These are phyloP conservation scores for Dipodascus geniculatus DNA, from an alignment of 805 yeast species.

Conservation along the genomic window DNA sequence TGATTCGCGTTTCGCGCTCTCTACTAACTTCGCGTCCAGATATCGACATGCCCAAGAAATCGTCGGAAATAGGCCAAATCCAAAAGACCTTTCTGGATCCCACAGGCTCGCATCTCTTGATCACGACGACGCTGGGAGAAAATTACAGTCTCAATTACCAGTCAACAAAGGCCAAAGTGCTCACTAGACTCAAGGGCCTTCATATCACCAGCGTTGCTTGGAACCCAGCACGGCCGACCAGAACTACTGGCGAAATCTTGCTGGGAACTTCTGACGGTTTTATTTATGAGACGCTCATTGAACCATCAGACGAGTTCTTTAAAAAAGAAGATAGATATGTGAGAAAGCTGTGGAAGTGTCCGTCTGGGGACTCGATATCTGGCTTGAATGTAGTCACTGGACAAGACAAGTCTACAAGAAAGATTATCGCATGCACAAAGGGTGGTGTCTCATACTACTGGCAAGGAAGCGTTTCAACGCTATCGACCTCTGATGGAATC, in stretches of 20 bases:
- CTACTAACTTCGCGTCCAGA: conserved; percentile 10
- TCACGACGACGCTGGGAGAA: conserved; percentile 36
- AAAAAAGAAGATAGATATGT: conserved; percentile 32
- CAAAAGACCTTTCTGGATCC: conserved; percentile 37
- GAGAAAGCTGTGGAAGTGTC: conserved; percentile 31
- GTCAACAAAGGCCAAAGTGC: conserved; percentile 30
- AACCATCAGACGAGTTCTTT: conserved; percentile 33
- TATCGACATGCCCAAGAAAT: conserved; percentile 22
- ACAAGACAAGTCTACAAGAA: conserved; percentile 4
- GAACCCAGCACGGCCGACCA: conserved; percentile 28
- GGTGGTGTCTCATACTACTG: conserved; percentile 17
- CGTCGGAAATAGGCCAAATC: conserved; percentile 19
- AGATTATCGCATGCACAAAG: conserved; percentile 12
- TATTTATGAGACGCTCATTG: conserved; percentile 37
- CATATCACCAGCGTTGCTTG: conserved; percentile 33
- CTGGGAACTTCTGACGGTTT: conserved; percentile 39
- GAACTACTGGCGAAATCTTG: conserved; percentile 35
- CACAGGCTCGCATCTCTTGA: conserved; percentile 39
- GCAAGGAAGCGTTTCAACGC: conserved; percentile 15
- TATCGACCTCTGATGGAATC: conserved; percentile 16
- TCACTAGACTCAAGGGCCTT: conserved; percentile 37
- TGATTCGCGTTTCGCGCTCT: conserved; percentile 17
- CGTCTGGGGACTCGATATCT: conserved; percentile 17
- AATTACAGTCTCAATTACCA: conserved; percentile 37
- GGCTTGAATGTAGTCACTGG: conserved; percentile 14